phyloP scores from a whole-genome alignment of 1,284 basidiomycete species.

The Stygiomarasmius scandens region DNA sequence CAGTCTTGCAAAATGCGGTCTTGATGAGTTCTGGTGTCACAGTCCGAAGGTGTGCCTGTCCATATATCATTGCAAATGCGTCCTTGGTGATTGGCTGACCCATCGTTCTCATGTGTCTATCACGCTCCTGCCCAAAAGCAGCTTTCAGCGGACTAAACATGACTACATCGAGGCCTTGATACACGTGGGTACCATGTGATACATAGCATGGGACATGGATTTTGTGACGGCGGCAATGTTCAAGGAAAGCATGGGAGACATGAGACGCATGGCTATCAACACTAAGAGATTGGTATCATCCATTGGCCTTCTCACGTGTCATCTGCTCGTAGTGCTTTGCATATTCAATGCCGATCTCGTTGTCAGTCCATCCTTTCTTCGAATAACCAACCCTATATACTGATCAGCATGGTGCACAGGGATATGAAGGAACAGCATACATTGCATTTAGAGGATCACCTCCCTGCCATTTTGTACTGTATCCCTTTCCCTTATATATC shows the following conservation, averaged over 20 bases:
- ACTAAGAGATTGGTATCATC: slow-evolving; percentile 31
- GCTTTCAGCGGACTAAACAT: slow-evolving; percentile 32
- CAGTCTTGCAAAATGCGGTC: slow-evolving; percentile 40
- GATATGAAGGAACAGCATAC: slow-evolving; percentile 27
- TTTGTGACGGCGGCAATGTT: slow-evolving; percentile 31
- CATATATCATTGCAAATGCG: slow-evolving; percentile 41
- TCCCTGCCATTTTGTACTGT: slow-evolving; percentile 35
- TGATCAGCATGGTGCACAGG: slow-evolving; percentile 6
- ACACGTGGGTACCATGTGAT: slow-evolving; percentile 43
- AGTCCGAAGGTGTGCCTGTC: slow-evolving; percentile 30
- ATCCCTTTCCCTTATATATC: slow-evolving; percentile 42
- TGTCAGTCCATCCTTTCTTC: slow-evolving; percentile 39
- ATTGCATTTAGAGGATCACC: slow-evolving; percentile 39
- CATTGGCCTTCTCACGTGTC: slow-evolving; percentile 34
- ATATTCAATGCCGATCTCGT: slow-evolving; percentile 39
- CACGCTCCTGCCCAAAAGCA: not conserved
- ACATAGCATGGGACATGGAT: slow-evolving; percentile 46
- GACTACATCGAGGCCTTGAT: slow-evolving; percentile 46
- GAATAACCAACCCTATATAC: slow-evolving; percentile 34
- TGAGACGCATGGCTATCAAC: slow-evolving; percentile 50
- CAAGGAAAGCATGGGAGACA: slow-evolving; percentile 38
- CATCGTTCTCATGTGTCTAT: not conserved
- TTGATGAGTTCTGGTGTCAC: slow-evolving; percentile 34
- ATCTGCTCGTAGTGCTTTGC: slow-evolving; percentile 38
- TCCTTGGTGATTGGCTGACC: slow-evolving; percentile 26